Conservation (phyloP, 73 alveolate genomes). For the Paramecium primaurelia region DNA sequence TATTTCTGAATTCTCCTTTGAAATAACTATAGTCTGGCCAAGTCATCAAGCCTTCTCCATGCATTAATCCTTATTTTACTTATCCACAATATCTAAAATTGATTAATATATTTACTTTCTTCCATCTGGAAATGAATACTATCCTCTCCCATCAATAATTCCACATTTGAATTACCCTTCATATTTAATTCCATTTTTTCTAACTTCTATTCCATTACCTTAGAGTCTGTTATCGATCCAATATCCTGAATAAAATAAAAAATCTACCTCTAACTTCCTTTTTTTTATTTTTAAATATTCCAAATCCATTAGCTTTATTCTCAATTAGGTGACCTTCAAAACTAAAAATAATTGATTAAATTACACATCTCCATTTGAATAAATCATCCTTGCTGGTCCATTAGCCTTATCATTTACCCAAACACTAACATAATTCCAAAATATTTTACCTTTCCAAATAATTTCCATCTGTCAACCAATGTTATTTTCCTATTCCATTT, state of each 20-base stretch:
- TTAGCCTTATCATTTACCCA: constrained; percentile 38
- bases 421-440: not conserved
- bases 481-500: constrained; percentile 18
- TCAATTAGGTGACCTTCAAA: constrained; percentile 24
- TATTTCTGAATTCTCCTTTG: not conserved
- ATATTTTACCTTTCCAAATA: constrained; percentile 2
- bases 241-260: not conserved
- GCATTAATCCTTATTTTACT: constrained; percentile 17
- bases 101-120: not conserved
- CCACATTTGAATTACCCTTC: constrained; percentile 17
- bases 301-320: constrained; percentile 39
- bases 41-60: constrained; percentile 25
- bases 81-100: constrained; percentile 2
- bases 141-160: constrained; percentile 14
- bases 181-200: constrained; percentile 25
- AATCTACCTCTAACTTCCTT: constrained; percentile 36
- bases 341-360: not conserved
- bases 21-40: constrained; percentile 24
- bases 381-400: constrained; percentile 43
- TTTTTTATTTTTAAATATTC: not conserved
- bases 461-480: constrained; percentile 28
- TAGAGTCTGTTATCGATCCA: constrained; percentile 57
- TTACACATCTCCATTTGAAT: constrained; percentile 46
- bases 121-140: constrained; percentile 6
- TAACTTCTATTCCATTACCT: constrained; percentile 67